Base-by-base conservation (phyloP, 176 grass and related monocot genomes). In the Neostapfia colusana region DNA sequence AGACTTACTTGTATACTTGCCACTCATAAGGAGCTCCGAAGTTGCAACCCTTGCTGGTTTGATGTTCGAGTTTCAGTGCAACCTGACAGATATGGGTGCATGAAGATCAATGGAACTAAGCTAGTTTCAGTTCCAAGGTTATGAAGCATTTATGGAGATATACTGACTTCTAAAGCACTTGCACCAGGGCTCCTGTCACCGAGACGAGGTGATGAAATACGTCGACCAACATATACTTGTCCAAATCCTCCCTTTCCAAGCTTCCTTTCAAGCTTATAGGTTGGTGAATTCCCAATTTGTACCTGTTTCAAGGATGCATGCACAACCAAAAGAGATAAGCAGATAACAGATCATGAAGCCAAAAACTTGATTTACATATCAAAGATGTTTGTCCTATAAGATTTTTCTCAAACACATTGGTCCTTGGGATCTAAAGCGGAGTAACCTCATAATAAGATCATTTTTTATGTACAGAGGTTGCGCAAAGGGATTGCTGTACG, bases 191-290 rank as follows among this genome's bases (percentile, higher is more conserved):
- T 80, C 55, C 86, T 75, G 25, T 86, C 88, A 81, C 67, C 58
- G 67, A 63, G 40, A 74, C 58, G 91, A 74, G 84, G 63, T 79
- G 86, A 70, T 11, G 89, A 88, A 78, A 90, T 82, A 81, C 84
- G 89, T 39, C 79, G 76, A 40, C 94, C 94, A 79, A 93, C 91
- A 45, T 86, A 93, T 72, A 97, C 95, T 86, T 97, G 94, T 79
- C 94, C 94, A 88, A 97, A 97, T 62, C 95, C 95, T 81, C 95
- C 95, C 77, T 97, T 97, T 70, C 95, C 89, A 62, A 97, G 88
- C 73, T 97, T 97, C 72, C 88, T 97, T 35, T 93, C 95, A 73
- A 93, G 83, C 84, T 59, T 93, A 86, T 93, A 97, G 3, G 82
- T 72, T 63, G 91, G 95, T 17, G 95, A 97, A 68, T 89, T 78